These are phyloP conservation scores for Fusarium odoratissimum DNA, from an alignment of 2,329 filamentous ascomycete species.

Conservation along the genomic window DNA sequence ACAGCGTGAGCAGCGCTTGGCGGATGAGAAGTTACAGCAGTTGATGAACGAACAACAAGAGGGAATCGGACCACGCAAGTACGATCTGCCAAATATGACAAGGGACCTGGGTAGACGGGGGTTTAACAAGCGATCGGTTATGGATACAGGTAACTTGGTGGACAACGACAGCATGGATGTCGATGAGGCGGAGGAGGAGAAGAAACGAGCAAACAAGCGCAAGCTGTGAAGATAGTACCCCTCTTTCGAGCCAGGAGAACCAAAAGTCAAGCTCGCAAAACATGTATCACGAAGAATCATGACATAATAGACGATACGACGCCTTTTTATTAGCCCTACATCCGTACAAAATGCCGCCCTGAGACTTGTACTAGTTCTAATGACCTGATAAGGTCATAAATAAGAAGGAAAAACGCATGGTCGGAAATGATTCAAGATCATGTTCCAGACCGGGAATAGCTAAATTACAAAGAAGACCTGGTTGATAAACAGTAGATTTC, in stretches of 20 bases:
- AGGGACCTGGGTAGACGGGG: constrained; percentile 45
- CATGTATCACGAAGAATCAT: constrained; percentile 45
- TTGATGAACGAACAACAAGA: constrained; percentile 62
- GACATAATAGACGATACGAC: constrained; percentile 46
- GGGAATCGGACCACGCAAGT: constrained; percentile 49
- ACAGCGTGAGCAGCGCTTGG: constrained; percentile 61
- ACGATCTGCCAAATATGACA: constrained; percentile 31
- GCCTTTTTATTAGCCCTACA: constrained; percentile 35
- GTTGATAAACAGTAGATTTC: constrained; percentile 40
- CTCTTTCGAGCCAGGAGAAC: not conserved
- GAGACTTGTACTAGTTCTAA: constrained; percentile 8
- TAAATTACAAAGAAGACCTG: constrained; percentile 44
- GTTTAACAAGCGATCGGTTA: constrained; percentile 52
- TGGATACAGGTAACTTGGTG: constrained; percentile 56
- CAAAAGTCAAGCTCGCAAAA: constrained; percentile 14
- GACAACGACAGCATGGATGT: constrained; percentile 67
- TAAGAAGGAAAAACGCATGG: constrained; percentile 30
- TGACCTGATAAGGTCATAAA: constrained; percentile 24
- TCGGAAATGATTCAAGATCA: constrained; percentile 25
- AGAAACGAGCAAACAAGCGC: constrained; percentile 64
- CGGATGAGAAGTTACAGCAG: constrained; percentile 60
- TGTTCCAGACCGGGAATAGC: constrained; percentile 32
- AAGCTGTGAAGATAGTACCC: constrained; percentile 57
- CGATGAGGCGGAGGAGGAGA: constrained; percentile 64
- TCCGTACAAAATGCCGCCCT: constrained; percentile 35